These are phyloP conservation scores for Schizosaccharomyces cryophilus DNA, from an alignment of 805 yeast genomes.

Conservation along the genomic window DNA sequence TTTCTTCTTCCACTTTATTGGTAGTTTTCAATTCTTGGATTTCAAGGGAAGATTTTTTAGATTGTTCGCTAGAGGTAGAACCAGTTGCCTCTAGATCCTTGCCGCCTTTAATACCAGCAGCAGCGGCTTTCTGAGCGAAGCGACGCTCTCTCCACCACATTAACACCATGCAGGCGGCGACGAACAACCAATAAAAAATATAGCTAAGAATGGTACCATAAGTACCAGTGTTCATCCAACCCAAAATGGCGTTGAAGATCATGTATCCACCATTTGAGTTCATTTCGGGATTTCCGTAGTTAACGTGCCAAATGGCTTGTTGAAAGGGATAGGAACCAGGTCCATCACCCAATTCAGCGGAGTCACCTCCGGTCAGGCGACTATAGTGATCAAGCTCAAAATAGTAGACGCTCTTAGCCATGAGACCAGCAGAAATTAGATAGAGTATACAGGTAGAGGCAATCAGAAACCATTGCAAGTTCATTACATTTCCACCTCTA, in stretches of 20 bases:
- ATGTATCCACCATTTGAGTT: slow-evolving; percentile 71
- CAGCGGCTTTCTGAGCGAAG: not conserved
- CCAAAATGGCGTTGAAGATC: slow-evolving; percentile 76
- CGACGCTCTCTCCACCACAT: slow-evolving; percentile 65
- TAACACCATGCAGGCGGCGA: slow-evolving; percentile 29
- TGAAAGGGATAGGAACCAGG: slow-evolving; percentile 79
- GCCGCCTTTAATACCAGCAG: not conserved
- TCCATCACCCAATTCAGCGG: slow-evolving; percentile 76
- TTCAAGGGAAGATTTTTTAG: too few relatives aligned
- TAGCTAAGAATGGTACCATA: slow-evolving; percentile 76
- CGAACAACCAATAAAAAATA: slow-evolving; percentile 63
- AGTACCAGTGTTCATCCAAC: slow-evolving; percentile 90
- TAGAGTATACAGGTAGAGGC: slow-evolving; percentile 73
- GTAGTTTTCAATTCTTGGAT: too few relatives aligned
- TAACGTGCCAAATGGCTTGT: slow-evolving; percentile 78
- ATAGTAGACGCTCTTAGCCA: slow-evolving; percentile 81
- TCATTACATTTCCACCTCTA: slow-evolving; percentile 56
- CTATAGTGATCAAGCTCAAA: slow-evolving; percentile 49
- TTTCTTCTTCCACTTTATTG: too few relatives aligned
- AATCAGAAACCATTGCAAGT: slow-evolving; percentile 71
- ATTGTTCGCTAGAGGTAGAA: too few relatives aligned
- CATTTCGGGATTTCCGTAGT: slow-evolving; percentile 84
- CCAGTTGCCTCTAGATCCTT: too few relatives aligned
- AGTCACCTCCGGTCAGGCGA: slow-evolving; percentile 70
- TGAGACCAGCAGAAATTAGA: slow-evolving; percentile 74